phyloP scores from a whole-genome alignment of 75 land plant genomes.

The Picea glauca region DNA sequence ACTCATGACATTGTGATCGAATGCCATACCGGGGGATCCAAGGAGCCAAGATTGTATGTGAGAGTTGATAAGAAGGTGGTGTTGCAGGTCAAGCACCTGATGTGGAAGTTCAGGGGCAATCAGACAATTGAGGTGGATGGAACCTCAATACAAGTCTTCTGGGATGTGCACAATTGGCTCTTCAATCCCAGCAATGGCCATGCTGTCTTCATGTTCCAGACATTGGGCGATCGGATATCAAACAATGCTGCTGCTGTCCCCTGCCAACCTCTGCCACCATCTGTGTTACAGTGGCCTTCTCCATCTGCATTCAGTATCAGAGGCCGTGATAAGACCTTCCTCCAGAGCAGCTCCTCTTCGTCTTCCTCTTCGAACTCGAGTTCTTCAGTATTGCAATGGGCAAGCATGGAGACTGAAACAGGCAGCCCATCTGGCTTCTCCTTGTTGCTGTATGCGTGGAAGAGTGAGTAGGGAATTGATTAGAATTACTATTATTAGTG shows the following conservation, averaged over 20 bases:
- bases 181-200: conserved; percentile 15
- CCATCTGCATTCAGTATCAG: conserved; percentile 9
- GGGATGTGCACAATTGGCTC: conserved; percentile 46
- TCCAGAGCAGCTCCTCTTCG: conserved; percentile 26
- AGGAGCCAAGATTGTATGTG: conserved; percentile 20
- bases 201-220: conserved; percentile 38
- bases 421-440: conserved; percentile 46
- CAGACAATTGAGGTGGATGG: conserved; percentile 25
- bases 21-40: conserved; percentile 9
- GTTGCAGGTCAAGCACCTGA: conserved; percentile 28
- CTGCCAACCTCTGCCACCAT: conserved; percentile 14
- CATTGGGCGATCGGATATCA: conserved; percentile 24
- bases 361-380: conserved; percentile 19
- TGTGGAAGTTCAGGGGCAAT: conserved; percentile 48
- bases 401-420: conserved; percentile 47
- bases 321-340: conserved; percentile 18
- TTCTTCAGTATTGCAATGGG: conserved; percentile 44
- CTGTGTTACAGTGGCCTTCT: conserved; percentile 37
- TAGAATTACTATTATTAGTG: no score
- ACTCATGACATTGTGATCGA: conserved; percentile 25
- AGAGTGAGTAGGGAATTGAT: conserved; percentile 9
- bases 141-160: conserved; percentile 24
- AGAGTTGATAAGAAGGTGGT: conserved; percentile 27
- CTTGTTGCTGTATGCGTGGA: conserved; percentile 58
- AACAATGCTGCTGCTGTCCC: conserved; percentile 21